These are phyloP conservation scores for Agapanthus africanus DNA, from an alignment of 106 monocot species.

Conservation along the genomic window DNA sequence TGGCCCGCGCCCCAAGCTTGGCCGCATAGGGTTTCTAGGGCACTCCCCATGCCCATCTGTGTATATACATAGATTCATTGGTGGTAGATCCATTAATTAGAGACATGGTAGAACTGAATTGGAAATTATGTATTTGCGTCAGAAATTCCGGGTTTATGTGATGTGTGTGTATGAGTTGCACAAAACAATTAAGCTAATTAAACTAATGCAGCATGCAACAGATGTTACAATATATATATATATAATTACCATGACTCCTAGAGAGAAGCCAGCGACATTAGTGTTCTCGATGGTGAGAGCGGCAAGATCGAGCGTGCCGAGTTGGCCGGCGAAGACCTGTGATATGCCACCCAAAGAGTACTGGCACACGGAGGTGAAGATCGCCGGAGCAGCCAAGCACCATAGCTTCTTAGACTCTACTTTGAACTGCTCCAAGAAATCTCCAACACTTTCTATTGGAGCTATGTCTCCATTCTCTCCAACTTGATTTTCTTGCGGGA, in stretches of 20 bases:
- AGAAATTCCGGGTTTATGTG: too few relatives aligned
- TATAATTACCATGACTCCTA: constrained; percentile 16
- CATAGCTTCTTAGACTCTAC: constrained; percentile 27
- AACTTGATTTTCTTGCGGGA: too few relatives aligned
- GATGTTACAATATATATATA: neutral
- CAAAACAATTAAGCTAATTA: too few relatives aligned
- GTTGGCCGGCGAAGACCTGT: constrained; percentile 31
- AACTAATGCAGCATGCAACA: neutral
- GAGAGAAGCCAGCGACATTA: constrained; percentile 20
- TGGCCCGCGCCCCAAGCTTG: constrained; percentile 39
- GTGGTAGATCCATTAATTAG: too few relatives aligned
- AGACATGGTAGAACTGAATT: neutral
- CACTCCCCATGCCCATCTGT: constrained; percentile 50
- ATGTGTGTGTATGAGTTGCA: too few relatives aligned
- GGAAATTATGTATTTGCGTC: too few relatives aligned
- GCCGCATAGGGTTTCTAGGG: constrained; percentile 44
- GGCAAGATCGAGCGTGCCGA: constrained; percentile 28
- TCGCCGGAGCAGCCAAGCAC: constrained; percentile 18
- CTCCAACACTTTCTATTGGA: neutral
- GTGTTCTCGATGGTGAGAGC: constrained; percentile 24
- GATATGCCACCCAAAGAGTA: constrained; percentile 11
- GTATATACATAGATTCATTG: neutral
- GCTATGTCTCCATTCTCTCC: neutral
- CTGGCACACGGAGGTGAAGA: constrained; percentile 13
- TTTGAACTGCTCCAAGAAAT: neutral